Conservation (phyloP, 257 asterid species). For the Solanum pimpinellifolium region DNA sequence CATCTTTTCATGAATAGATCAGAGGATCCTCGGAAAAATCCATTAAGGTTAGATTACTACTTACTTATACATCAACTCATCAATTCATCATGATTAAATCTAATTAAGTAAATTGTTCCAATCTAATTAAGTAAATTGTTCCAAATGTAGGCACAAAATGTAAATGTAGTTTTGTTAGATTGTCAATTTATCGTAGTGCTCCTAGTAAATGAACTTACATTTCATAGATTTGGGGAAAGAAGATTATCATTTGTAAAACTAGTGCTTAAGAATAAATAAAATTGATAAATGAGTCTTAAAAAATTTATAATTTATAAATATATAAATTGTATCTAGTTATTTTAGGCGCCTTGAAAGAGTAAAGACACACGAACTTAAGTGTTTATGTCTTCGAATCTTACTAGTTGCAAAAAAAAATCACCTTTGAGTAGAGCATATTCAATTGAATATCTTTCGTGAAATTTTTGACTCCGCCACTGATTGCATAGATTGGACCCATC, state of each 20-base stretch:
- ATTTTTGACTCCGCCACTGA: too few relatives aligned
- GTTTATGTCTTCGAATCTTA: too few relatives aligned
- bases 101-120: neutral
- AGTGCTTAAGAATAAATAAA: too few relatives aligned
- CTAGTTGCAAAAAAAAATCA: too few relatives aligned
- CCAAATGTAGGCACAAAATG: neutral
- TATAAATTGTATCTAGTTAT: neutral
- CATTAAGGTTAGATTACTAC: neutral
- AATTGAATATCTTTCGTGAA: too few relatives aligned
- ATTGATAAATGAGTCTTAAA: neutral
- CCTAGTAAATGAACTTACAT: neutral
- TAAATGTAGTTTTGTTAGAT: neutral
- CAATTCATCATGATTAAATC: neutral
- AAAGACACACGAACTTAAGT: too few relatives aligned
- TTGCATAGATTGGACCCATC: neutral
- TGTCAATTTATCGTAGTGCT: neutral
- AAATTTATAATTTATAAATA: too few relatives aligned
- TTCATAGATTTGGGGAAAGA: neutral
- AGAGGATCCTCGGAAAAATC: neutral
- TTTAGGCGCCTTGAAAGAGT: too few relatives aligned
- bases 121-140: too few relatives aligned
- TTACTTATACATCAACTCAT: neutral
- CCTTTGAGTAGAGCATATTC: too few relatives aligned
- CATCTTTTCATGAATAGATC: neutral
- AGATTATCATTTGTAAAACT: neutral